Percentiles rank a stretch among this genome's conserved stretches.
Conservation (phyloP, 2,329 filamentous ascomycete species). For the Colletotrichum lini region DNA sequence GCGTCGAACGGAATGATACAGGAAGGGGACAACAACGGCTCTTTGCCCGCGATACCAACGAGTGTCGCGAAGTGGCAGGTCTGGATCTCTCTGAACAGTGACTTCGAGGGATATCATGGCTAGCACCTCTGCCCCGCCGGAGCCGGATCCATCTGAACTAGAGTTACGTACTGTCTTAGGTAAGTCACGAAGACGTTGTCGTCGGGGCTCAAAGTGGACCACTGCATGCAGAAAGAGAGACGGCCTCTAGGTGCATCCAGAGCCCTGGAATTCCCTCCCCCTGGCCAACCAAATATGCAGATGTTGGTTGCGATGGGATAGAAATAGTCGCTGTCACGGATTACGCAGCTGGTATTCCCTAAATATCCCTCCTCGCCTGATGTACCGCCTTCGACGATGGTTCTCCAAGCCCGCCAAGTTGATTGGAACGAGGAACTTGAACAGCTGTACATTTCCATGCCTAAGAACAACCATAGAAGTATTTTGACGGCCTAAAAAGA, state of each 20-base stretch:
- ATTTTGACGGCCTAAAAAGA: slow-evolving; percentile 8
- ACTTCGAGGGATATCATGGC: neutral
- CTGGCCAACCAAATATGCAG: no score
- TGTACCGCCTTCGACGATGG: neutral
- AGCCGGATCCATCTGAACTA: slow-evolving; percentile 1
- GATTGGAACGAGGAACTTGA: neutral
- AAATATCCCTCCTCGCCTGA: neutral
- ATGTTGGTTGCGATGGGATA: neutral
- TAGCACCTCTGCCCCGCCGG: slow-evolving; percentile 17
- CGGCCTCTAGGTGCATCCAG: no score
- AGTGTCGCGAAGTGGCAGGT: neutral
- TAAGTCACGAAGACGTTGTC: neutral
- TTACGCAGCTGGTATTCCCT: neutral
- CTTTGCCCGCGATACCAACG: neutral
- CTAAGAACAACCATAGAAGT: neutral
- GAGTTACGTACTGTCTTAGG: slow-evolving; percentile 29
- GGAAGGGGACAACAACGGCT: neutral
- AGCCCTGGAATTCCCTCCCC: no score
- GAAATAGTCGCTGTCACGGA: neutral
- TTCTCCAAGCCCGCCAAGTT: neutral
- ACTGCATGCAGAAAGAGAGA: neutral
- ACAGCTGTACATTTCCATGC: neutral
- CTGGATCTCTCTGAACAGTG: neutral
- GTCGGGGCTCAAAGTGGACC: neutral
- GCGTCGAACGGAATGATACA: neutral